These are phyloP conservation scores for Hyaloscypha variabilis DNA, from an alignment of 495 filamentous ascomycete genomes.

Conservation along the genomic window DNA sequence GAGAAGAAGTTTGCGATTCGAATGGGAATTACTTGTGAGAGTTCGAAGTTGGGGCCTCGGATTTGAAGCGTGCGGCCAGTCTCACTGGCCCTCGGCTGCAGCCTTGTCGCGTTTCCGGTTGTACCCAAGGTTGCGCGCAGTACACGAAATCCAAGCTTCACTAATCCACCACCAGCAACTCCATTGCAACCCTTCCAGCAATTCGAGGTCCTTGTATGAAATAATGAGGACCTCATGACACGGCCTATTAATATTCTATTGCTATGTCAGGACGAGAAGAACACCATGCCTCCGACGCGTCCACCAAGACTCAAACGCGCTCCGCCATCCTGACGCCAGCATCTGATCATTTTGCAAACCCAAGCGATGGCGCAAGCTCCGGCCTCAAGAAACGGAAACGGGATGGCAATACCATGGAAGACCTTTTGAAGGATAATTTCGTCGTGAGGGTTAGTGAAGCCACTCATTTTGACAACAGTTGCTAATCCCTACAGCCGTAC, in stretches of 20 bases:
- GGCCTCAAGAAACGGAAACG: conserved; percentile 31
- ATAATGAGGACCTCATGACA: conserved; percentile 23
- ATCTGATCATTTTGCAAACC: conserved; percentile 34
- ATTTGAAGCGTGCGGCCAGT: no score
- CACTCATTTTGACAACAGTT: conserved; percentile 24
- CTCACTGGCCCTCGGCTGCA: background rate
- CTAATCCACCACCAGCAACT: background rate
- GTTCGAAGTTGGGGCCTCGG: no score
- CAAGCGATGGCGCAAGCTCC: conserved; percentile 16
- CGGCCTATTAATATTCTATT: conserved; percentile 30
- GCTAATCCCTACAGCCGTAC: conserved; percentile 49
- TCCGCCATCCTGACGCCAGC: conserved; percentile 37
- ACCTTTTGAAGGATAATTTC: conserved; percentile 49
- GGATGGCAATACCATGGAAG: conserved; percentile 41
- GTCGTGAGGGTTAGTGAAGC: conserved; percentile 45
- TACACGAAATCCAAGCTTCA: conserved; percentile 4
- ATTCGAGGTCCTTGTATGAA: conserved; percentile 6
- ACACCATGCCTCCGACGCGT: conserved; percentile 27
- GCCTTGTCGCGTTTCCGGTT: background rate
- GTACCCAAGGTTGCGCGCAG: no score
- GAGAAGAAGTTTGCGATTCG: no score
- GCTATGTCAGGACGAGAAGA: conserved; percentile 32
- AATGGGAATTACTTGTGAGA: no score
- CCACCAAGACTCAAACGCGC: conserved; percentile 22
- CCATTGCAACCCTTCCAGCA: conserved; percentile 5